phyloP scores from a whole-genome alignment of 2,329 filamentous ascomycete genomes.

The Colletotrichum kahawae region DNA sequence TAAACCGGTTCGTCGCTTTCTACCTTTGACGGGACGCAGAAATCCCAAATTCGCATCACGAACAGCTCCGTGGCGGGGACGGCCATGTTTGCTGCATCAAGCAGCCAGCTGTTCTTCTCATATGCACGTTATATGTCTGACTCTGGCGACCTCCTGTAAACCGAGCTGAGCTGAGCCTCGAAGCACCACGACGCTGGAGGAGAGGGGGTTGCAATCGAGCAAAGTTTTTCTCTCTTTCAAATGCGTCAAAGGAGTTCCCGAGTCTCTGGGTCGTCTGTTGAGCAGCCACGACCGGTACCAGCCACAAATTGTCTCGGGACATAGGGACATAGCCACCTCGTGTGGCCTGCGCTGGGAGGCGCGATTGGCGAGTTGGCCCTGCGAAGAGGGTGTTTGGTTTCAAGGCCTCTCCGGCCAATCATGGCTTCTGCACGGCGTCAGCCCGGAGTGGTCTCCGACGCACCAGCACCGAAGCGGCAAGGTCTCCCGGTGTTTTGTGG shows the following conservation, averaged over 20 bases:
- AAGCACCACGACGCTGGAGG: neutral
- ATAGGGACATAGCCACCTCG: conserved; percentile 3
- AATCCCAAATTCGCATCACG: neutral
- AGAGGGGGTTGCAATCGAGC: neutral
- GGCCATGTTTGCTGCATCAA: neutral
- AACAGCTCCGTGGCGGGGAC: conserved; percentile 1
- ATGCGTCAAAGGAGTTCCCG: neutral
- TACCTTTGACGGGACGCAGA: neutral
- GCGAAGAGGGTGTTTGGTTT: neutral
- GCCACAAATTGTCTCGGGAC: conserved; percentile 11
- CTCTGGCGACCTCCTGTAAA: neutral
- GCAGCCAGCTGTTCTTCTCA: neutral
- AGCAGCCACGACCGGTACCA: neutral
- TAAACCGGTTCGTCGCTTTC: neutral
- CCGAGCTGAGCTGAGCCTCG: neutral
- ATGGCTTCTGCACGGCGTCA: neutral
- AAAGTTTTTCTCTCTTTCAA: neutral
- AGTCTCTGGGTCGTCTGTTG: neutral
- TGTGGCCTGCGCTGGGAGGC: neutral
- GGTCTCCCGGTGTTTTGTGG: neutral
- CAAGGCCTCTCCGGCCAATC: conserved; percentile 2
- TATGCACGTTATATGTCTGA: neutral
- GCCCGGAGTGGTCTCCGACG: conserved; percentile 16
- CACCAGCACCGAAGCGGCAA: conserved; percentile 19
- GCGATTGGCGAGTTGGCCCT: conserved; percentile 11